These are phyloP conservation scores for Colletotrichum salicis DNA, from an alignment of 2,329 filamentous ascomycete genomes.

Conservation along the genomic window DNA sequence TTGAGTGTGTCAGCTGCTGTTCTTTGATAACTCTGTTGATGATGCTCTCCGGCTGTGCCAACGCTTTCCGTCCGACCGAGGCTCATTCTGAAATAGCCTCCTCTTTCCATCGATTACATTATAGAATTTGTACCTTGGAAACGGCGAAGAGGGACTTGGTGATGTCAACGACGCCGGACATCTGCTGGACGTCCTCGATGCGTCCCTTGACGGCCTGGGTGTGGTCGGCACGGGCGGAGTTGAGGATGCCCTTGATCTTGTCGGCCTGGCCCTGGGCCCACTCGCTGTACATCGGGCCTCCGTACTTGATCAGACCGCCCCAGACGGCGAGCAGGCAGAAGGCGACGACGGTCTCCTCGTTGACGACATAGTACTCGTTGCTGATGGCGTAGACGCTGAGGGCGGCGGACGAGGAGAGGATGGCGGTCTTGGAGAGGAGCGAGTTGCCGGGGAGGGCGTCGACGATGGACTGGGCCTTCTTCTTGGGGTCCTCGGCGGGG, in stretches of 20 bases:
- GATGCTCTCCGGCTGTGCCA: background rate
- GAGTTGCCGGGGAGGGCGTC: constrained; percentile 93
- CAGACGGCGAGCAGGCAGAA: constrained; percentile 94
- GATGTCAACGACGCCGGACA: constrained; percentile 92
- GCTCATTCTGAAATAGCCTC: background rate
- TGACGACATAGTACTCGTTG: constrained; percentile 99
- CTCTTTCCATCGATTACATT: background rate
- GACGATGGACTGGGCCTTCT: constrained; percentile 95
- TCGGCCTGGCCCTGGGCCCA: constrained; percentile 91
- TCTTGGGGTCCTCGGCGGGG: constrained; percentile 89
- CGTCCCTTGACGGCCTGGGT: constrained; percentile 93
- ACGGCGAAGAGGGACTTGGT: constrained; percentile 98
- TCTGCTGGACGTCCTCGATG: constrained; percentile 94
- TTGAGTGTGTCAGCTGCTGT: background rate
- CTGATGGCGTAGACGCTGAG: constrained; percentile 94
- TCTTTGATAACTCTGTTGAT: background rate
- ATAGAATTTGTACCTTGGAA: constrained; percentile 79
- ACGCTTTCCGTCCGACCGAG: background rate
- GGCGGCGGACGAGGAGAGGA: constrained; percentile 92
- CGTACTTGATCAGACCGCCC: constrained; percentile 91
- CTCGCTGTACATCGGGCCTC: constrained; percentile 89
- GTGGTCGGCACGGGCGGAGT: constrained; percentile 93
- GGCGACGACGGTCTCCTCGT: constrained; percentile 96
- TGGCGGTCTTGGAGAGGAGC: constrained; percentile 94
- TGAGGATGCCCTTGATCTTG: constrained; percentile 95